A percentile compares a stretch with the other conserved stretches of the same genome.
phyloP scores from a whole-genome alignment of 805 yeast species.

The Yamadazyma scolyti region DNA sequence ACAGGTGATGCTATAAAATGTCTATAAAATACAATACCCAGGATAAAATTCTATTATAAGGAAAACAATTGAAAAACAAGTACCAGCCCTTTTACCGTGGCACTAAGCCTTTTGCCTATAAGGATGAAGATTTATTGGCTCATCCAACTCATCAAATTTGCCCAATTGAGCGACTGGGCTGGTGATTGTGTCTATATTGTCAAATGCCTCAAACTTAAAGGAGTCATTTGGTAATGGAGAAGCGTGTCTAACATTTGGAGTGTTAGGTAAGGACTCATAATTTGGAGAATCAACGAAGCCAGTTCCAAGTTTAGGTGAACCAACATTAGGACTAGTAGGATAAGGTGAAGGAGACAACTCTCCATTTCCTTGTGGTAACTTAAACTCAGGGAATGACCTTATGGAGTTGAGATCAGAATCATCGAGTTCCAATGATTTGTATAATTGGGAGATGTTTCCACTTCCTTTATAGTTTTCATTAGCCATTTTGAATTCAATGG shows the following conservation, averaged over 20 bases:
- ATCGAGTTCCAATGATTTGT: conserved; percentile 15
- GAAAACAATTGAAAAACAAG: too few species aligned
- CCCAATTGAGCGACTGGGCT: conserved; percentile 3
- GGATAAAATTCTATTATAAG: too few species aligned
- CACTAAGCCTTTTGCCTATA: conserved; percentile 3
- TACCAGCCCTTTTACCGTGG: too few species aligned
- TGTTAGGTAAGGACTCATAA: conserved; percentile 2
- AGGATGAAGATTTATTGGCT: conserved; percentile 6
- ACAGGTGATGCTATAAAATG: too few species aligned
- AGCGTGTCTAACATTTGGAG: too few species aligned
- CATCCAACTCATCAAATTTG: conserved; percentile 7
- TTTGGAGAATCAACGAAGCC: not conserved
- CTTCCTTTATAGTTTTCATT: conserved; percentile 26
- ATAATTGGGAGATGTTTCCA: conserved; percentile 34
- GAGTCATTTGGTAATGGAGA: too few species aligned
- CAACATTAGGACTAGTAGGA: too few species aligned
- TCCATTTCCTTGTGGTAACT: conserved; percentile 9
- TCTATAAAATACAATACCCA: too few species aligned
- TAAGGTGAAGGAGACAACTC: conserved; percentile 8
- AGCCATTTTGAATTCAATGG: conserved; percentile 10
- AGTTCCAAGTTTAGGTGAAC: not conserved
- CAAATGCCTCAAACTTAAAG: conserved; percentile 7
- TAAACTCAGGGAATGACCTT: conserved; percentile 10
- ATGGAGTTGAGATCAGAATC: conserved; percentile 11
- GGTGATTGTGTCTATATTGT: conserved; percentile 7